Evolutionary conservation across 768 basidiomycete genomes (phyloP), one percentile per base, ranked within the genome.

Genomic region (Calocera cornea): DNA sequence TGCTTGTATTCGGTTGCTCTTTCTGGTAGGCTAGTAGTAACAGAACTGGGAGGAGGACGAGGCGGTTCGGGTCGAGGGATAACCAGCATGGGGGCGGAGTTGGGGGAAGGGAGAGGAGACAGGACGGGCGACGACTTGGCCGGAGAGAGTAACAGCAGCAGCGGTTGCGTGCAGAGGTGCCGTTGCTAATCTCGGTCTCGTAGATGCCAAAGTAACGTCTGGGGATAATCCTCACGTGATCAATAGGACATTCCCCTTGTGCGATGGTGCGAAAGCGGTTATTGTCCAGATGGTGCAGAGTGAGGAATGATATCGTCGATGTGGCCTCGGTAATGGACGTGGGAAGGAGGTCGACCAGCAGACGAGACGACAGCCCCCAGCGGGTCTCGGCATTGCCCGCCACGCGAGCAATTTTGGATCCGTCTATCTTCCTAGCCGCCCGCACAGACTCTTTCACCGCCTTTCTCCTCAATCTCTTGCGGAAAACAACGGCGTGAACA

Each of bases 61-160:
- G 31, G 31, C 54, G 54, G 54, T 60, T 60, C 54, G 54, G 54
- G 54, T 60, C 54, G 54, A 31, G 54, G 54, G 54, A 60, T 60
- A 60, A 60, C 54, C 54, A 60, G 54, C 54, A 60, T 60, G 54
- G 22, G 54, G 54, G 54, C 54, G 54, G 54, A 60, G 31, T 60
- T 27, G 54, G 54, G 54, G 54, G 54, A 27, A 60, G 31, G 27
- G 31, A 16, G 54, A 33, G 16, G 27, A 60, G 24, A 33, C 54
- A 60, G 54, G 54, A 29, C 31, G 54, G 31, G 54, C 31, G 54
- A 33, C 54, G 27, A 16, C 27, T 8, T 33, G 54, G 22, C 27
- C 8, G 31, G 31, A 27, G 27, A 33, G 54, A 33, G 31, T 60
- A 60, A 60, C 54, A 60, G 31, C 54, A 60, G 54, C 54, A 24